phyloP scores from a whole-genome alignment of 176 grass and related monocot genomes.

The Chrysopogon serrulatus region DNA sequence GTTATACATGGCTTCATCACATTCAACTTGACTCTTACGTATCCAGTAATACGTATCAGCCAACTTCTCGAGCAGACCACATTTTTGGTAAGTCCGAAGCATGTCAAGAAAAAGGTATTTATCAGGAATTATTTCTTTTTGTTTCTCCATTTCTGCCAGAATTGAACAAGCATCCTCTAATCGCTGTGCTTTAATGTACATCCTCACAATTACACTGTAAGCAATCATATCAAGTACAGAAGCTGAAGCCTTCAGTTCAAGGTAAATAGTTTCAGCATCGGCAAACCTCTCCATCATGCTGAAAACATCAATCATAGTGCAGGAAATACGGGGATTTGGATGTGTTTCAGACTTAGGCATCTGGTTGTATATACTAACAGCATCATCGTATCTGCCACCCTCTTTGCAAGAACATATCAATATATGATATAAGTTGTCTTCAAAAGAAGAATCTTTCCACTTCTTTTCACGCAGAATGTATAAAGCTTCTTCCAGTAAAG shows the following conservation, averaged over 20 bases:
- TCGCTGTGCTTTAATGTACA: constrained; percentile 66
- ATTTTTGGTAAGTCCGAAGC: constrained; percentile 74
- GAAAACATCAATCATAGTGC: constrained; percentile 87
- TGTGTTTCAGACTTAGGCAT: constrained; percentile 39
- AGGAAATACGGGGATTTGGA: constrained; percentile 66
- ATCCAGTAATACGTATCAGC: constrained; percentile 77
- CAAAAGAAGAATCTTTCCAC: constrained; percentile 71
- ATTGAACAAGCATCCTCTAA: constrained; percentile 61
- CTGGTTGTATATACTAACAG: constrained; percentile 56
- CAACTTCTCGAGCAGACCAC: constrained; percentile 61
- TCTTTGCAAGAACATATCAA: constrained; percentile 93
- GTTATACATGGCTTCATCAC: constrained; percentile 85
- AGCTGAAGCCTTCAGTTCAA: constrained; percentile 47
- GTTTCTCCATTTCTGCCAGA: constrained; percentile 75
- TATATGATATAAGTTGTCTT: constrained; percentile 80
- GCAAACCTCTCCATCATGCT: constrained; percentile 56
- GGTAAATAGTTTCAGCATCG: constrained; percentile 70
- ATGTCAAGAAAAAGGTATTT: constrained; percentile 84
- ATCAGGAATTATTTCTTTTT: constrained; percentile 75
- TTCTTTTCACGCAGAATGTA: constrained; percentile 66
- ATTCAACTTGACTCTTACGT: constrained; percentile 50
- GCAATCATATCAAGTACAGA: constrained; percentile 75
- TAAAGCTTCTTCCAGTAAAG: constrained; percentile 64
- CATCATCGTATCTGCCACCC: constrained; percentile 43
- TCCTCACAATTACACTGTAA: constrained; percentile 75